phyloP scores from a whole-genome alignment of 495 filamentous ascomycete genomes.

The Pyrenula aspistea region DNA sequence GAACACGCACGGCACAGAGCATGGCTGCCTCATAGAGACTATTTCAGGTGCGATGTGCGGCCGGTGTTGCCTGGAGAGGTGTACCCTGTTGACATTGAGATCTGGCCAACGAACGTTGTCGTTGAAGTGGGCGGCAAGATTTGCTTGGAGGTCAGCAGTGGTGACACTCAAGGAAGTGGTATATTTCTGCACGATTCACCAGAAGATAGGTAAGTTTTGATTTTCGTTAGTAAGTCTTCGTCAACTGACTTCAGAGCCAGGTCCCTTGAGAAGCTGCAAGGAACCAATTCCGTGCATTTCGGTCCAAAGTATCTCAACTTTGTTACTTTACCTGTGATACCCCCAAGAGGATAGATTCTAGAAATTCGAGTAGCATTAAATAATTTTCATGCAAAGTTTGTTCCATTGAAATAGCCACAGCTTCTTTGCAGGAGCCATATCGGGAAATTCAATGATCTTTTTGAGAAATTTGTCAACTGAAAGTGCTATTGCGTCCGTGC shows the following conservation, averaged over 20 bases:
- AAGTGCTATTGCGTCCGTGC: too few relatives aligned
- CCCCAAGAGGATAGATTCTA: too few relatives aligned
- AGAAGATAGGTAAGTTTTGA: conserved; percentile 24
- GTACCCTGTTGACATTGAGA: conserved; percentile 52
- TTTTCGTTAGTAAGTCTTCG: not conserved
- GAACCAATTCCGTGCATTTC: conserved; percentile 44
- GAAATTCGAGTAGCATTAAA: too few relatives aligned
- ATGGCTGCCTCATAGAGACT: conserved; percentile 49
- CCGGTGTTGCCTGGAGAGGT: conserved; percentile 41
- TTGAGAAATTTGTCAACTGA: too few relatives aligned
- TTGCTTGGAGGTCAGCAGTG: conserved; percentile 44
- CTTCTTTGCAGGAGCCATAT: too few relatives aligned
- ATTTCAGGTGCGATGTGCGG: conserved; percentile 42
- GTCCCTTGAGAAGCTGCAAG: conserved; percentile 31
- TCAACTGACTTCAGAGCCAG: conserved; percentile 9
- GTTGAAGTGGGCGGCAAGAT: conserved; percentile 39
- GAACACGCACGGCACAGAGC: conserved; percentile 33
- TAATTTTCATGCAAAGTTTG: too few relatives aligned
- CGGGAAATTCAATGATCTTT: too few relatives aligned
- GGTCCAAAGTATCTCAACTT: conserved; percentile 36
- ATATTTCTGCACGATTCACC: conserved; percentile 43
- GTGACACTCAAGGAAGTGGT: conserved; percentile 50
- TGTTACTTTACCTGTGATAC: conserved; percentile 43
- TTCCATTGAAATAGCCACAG: too few relatives aligned
- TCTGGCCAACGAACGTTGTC: conserved; percentile 60